phyloP scores from a whole-genome alignment of 805 yeast species.

The Ogataea saltuana region DNA sequence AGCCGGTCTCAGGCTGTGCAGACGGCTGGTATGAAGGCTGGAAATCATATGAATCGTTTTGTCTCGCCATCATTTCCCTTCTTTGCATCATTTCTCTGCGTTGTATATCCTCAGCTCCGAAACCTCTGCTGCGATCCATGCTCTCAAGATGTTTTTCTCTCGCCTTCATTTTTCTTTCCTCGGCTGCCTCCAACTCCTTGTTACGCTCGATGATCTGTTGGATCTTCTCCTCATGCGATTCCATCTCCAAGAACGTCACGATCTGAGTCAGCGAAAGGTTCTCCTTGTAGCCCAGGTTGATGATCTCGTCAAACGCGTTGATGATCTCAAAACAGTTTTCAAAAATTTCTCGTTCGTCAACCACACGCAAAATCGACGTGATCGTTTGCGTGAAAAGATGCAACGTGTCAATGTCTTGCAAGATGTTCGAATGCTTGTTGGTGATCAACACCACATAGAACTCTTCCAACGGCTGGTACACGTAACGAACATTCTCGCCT shows the following conservation, averaged over 20 bases:
- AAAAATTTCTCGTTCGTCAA: slow-evolving; percentile 81
- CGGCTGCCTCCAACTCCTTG: slow-evolving; percentile 95
- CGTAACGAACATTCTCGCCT: slow-evolving; percentile 87
- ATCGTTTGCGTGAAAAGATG: slow-evolving; percentile 82
- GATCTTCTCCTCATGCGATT: slow-evolving; percentile 96
- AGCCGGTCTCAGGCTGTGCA: slow-evolving; percentile 21
- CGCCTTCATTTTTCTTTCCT: slow-evolving; percentile 94
- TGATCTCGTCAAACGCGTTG: slow-evolving; percentile 91
- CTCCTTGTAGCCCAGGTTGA: slow-evolving; percentile 87
- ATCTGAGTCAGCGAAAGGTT: slow-evolving; percentile 80
- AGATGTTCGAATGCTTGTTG: slow-evolving; percentile 84
- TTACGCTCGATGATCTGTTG: slow-evolving; percentile 97
- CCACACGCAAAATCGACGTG: slow-evolving; percentile 64
- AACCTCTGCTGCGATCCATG: slow-evolving; percentile 6
- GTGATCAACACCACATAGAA: slow-evolving; percentile 88
- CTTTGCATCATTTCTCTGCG: slow-evolving; percentile 54
- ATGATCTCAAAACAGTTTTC: slow-evolving; percentile 85
- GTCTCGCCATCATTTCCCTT: slow-evolving; percentile 67
- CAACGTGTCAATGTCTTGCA: slow-evolving; percentile 92
- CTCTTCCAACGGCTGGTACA: slow-evolving; percentile 94
- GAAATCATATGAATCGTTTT: slow-evolving; percentile 43
- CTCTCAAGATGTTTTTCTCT: slow-evolving; percentile 46
- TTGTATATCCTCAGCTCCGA: slow-evolving; percentile 7
- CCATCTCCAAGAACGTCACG: slow-evolving; percentile 91
- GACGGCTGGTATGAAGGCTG: slow-evolving; percentile 28